These are phyloP conservation scores for Annulohypoxylon truncatum DNA, from an alignment of 2,329 filamentous ascomycete species.

Conservation along the genomic window DNA sequence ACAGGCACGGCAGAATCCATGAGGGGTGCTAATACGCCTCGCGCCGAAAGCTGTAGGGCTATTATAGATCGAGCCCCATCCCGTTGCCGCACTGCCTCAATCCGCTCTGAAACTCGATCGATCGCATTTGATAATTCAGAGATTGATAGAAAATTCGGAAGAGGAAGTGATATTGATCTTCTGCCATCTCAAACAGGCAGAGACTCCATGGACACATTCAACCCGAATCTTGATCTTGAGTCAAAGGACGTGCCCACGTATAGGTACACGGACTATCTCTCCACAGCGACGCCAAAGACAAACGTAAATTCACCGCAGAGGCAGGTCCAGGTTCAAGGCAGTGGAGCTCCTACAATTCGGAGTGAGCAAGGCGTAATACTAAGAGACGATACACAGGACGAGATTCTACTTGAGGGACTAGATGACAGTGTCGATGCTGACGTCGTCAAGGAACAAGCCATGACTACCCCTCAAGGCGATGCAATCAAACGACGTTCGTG, in stretches of 20 bases:
- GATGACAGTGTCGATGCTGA: conserved; percentile 14
- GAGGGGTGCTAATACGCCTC: conserved; percentile 6
- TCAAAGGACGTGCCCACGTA: conserved; percentile 42
- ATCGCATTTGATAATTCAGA: conserved; percentile 29
- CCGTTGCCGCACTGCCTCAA: conserved; percentile 25
- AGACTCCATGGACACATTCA: conserved; percentile 49
- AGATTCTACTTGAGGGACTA: conserved; percentile 20
- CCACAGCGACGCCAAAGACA: conserved; percentile 41
- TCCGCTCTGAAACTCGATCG: conserved; percentile 32
- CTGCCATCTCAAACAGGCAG: conserved; percentile 49
- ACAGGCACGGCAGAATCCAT: conserved; percentile 11
- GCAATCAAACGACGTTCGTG: conserved; percentile 22
- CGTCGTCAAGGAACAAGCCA: neutral
- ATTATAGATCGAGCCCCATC: conserved; percentile 21
- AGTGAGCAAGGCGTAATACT: conserved; percentile 51
- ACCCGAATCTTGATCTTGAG: conserved; percentile 47
- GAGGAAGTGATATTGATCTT: conserved; percentile 49
- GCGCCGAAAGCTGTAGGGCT: conserved; percentile 13
- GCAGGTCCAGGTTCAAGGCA: conserved; percentile 47
- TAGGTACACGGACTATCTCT: conserved; percentile 42
- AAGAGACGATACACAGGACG: conserved; percentile 43
- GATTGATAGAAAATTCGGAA: conserved; percentile 23
- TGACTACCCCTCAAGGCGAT: neutral
- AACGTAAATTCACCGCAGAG: conserved; percentile 45
- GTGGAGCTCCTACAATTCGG: conserved; percentile 46